Evolutionary conservation across 2,329 filamentous ascomycete species (phyloP), one percentile per base, ranked within the genome.

Genomic region (Pseudogymnoascus sp.): DNA sequence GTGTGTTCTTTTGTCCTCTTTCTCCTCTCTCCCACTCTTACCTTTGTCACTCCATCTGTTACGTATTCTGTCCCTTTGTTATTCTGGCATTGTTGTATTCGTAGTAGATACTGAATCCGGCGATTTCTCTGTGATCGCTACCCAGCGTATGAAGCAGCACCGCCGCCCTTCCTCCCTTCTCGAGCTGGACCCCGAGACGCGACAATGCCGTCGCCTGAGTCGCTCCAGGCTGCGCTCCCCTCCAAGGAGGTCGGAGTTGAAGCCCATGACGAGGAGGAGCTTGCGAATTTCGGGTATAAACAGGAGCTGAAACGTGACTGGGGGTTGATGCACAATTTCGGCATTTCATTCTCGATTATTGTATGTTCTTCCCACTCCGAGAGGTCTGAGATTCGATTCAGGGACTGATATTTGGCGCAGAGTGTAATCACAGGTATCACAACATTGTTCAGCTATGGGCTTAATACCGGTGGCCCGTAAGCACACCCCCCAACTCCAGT

Each of bases 271-370:
- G 81, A 83, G 68, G 74, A 77, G 61, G 78, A 77, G 13, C 72
- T 84, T 60, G 81, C 80, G 3, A 77, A 81, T 65, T 77, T 85
- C 67, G 84, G 84, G 1, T 86, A 86, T 70, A 81, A 83, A 69
- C 83, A 85, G 64, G 82, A 84, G 67, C 71, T 85, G 65, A 77
- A 78, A 36, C 76, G 83, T 58, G 81, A 84, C 69, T 85, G 83
- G 83, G 79, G 80, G 4, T 67, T 85, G 63, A 73, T 80, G 60
- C 83, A 85, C 67, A 85, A 85, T 68, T 85, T 85, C 73, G 83
- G 83, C 29, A 81, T 85, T 5, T 84, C 81, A 0, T 85, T 85
- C 69, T 83, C 81, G 5, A 85, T 85, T 66, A 85, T 85, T 69
- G 80, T 82, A 68, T 65, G 79, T 71, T 8, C 39, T 31, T 6